These are phyloP conservation scores for Arabidopsis hybrid DNA, from an alignment of 441 rosid genomes.

Conservation along the genomic window DNA sequence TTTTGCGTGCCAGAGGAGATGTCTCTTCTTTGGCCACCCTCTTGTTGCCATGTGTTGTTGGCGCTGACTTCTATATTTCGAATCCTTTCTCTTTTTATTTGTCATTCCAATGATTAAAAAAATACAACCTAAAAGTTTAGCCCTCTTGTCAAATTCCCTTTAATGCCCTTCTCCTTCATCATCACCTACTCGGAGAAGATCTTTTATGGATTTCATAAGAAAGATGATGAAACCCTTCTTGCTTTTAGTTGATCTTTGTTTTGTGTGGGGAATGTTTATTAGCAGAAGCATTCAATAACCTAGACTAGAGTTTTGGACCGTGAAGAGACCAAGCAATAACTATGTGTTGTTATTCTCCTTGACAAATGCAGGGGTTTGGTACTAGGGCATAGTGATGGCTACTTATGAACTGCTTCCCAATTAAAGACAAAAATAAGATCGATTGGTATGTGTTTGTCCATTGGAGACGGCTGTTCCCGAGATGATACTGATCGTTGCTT, in stretches of 20 bases:
- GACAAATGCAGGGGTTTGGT: constrained; percentile 35
- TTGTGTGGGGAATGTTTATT: neutral
- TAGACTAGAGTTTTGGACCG: constrained; percentile 11
- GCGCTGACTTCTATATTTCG: constrained; percentile 47
- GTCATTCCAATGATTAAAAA: constrained; percentile 37
- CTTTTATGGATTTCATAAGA: constrained; percentile 30
- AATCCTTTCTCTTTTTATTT: constrained; percentile 37
- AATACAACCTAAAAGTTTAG: constrained; percentile 20
- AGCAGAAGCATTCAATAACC: constrained; percentile 1
- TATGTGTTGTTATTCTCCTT: constrained; percentile 27
- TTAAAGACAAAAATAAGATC: constrained; percentile 40
- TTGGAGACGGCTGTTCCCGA: constrained; percentile 31
- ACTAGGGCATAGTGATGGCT: constrained; percentile 45
- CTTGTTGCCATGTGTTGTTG: constrained; percentile 46
- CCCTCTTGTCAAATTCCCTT: constrained; percentile 28
- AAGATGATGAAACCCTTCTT: constrained; percentile 27
- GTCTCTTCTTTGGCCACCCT: constrained; percentile 36
- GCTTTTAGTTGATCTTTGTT: constrained; percentile 3
- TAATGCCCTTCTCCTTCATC: constrained; percentile 37
- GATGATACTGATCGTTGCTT: constrained; percentile 42
- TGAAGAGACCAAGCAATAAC: constrained; percentile 37
- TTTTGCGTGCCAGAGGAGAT: constrained; percentile 44
- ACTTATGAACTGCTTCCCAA: constrained; percentile 43
- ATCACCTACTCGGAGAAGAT: constrained; percentile 37
- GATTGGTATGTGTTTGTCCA: constrained; percentile 36